Base-by-base conservation (phyloP, 805 yeast species). In the Kuraishia borneana region DNA sequence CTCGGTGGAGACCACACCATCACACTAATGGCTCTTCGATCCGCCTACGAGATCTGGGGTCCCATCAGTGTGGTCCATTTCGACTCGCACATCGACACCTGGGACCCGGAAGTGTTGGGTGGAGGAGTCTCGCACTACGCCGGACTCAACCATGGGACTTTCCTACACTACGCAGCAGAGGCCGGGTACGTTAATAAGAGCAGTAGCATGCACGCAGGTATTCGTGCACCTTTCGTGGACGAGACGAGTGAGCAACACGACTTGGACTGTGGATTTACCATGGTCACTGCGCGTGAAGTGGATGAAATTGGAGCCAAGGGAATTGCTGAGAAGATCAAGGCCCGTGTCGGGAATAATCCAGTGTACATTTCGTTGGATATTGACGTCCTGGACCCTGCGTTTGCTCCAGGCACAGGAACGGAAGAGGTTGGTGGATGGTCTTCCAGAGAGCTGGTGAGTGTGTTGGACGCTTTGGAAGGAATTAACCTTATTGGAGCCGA, bases 331-430 rank as follows among this genome's bases (percentile, higher is more conserved):
- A 45, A 44, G 14, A 50, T 70, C 18, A 60, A 53, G 33, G 39
- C 50, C 4, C 41, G 52, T 2, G 60, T 68, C 1, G 65, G 65
- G 2, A 38, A 44, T 30, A 40, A 48, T 12, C 70, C 70, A 2
- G 71, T 64, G 2, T 67, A 68, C 43, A 49, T 68, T 4, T 53
- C 68, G 0, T 61, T 67, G 22, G 73, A 68, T 50, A 66, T 73
- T 31, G 85, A 77, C 48, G 81, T 76, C 2, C 60, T 81, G 39
- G 92, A 81, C 47, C 87, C 87, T 0, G 73, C 81, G 4, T 58
- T 63, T 33, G 84, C 84, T 3, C 83, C 88, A 12, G 88, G 83
- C 2, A 80, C 89, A 1, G 92, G 92, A 7, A 81, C 92, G 3
- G 70, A 78, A 43, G 92, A 81, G 48, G 72, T 69, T 3, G 92